phyloP scores from a whole-genome alignment of 352 stramenopile genomes.

The Globisporangium echinulatum region DNA sequence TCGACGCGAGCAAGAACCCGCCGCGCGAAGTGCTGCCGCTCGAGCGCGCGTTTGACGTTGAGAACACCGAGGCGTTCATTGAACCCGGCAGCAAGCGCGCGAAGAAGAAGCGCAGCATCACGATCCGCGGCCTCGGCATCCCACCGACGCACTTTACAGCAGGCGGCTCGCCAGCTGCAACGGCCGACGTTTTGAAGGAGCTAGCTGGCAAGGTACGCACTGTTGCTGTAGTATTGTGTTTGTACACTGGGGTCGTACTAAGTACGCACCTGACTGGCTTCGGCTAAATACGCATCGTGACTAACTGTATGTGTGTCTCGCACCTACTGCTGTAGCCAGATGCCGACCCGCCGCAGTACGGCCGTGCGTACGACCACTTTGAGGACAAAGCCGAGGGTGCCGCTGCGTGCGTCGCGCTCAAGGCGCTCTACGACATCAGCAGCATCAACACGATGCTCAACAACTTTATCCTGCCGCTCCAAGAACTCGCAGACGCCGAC shows the following conservation, averaged over 20 bases:
- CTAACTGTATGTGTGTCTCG: too few relatives aligned
- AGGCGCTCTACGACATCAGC: conserved; percentile 92
- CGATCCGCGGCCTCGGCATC: conserved; percentile 89
- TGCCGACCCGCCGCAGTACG: conserved; percentile 59
- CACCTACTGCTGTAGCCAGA: conserved; percentile 43
- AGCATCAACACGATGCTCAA: conserved; percentile 99
- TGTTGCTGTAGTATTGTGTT: background rate
- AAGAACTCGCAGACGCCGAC: conserved; percentile 90
- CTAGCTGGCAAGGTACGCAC: conserved; percentile 82
- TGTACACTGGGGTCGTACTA: too few relatives aligned
- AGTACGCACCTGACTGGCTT: too few relatives aligned
- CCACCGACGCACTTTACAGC: conserved; percentile 89
- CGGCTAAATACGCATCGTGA: too few relatives aligned
- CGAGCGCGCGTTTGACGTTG: conserved; percentile 74
- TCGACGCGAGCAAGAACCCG: conserved; percentile 60
- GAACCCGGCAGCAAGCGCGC: conserved; percentile 62
- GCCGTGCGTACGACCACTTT: conserved; percentile 91
- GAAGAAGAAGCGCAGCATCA: conserved; percentile 80
- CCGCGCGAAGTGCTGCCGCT: conserved; percentile 55
- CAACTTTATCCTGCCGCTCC: conserved; percentile 93
- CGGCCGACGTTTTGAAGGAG: conserved; percentile 90
- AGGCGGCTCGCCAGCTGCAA: conserved; percentile 89
- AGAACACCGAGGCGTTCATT: conserved; percentile 70
- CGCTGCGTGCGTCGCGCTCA: conserved; percentile 93
- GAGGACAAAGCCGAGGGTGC: conserved; percentile 87